phyloP scores from a whole-genome alignment of 805 yeast genomes.

The Wickerhamomyces chaumierensis region DNA sequence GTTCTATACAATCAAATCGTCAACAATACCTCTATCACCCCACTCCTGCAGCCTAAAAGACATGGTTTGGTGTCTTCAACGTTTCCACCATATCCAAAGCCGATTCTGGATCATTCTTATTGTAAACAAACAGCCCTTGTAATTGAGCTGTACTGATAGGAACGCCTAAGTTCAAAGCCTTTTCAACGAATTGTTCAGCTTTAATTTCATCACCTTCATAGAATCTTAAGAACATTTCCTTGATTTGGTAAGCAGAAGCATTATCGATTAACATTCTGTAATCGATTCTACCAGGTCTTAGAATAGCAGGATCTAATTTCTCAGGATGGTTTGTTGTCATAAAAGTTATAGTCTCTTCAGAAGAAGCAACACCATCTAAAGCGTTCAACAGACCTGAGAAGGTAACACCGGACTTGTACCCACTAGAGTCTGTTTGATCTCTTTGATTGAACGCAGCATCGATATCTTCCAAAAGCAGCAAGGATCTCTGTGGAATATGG shows the following conservation, averaged over 20 bases:
- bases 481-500: constrained; percentile 84
- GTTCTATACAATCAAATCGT: too few relatives aligned
- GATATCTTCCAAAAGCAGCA: constrained; percentile 79
- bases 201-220: constrained; percentile 55
- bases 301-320: constrained; percentile 78
- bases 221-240: constrained; percentile 78
- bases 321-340: constrained; percentile 99
- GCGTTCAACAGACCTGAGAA: constrained; percentile 92
- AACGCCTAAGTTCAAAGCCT: constrained; percentile 32
- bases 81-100: constrained; percentile 56
- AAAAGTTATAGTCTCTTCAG: constrained; percentile 91
- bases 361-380: constrained; percentile 93
- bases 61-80: constrained; percentile 23
- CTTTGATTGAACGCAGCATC: constrained; percentile 92
- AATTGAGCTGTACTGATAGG: constrained; percentile 85
- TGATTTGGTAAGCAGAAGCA: constrained; percentile 75
- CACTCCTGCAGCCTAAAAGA: too few relatives aligned
- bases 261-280: constrained; percentile 72
- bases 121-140: constrained; percentile 90
- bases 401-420: constrained; percentile 82
- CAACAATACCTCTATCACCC: too few relatives aligned
- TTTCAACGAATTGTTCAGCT: constrained; percentile 30
- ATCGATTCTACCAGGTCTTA: constrained; percentile 94
- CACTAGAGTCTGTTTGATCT: constrained; percentile 63
- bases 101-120: constrained; percentile 68